Base-by-base conservation (phyloP, 2,329 filamentous ascomycete genomes). In the Ustilaginoidea virens region DNA sequence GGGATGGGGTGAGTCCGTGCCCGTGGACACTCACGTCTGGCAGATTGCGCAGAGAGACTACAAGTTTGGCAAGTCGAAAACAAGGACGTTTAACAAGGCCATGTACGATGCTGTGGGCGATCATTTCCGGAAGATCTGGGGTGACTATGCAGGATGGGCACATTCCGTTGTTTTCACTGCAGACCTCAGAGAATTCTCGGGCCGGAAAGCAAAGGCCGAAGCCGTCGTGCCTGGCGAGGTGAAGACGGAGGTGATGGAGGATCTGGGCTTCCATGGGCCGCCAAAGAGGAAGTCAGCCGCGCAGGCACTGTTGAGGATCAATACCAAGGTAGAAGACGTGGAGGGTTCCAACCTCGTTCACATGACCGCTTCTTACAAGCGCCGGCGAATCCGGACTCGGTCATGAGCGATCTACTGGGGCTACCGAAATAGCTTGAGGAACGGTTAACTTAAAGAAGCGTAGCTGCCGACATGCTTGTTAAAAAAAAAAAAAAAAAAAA, bases 11-110 rank as follows among this genome's bases (percentile, higher is more conserved):
- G 87, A 96, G 53, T 76, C 86, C 3, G 86, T 98, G 1, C 90
- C 90, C 0, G 81, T 98, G 18, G 90, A 98, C 52, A 98, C 92
- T 1, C 92, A 98, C 54, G 83, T 98, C 9, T 96, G 86, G 87
- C 86, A 96, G 58, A 96, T 98, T 46, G 92, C 90, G 1, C 82
- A 92, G 50, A 68, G 90, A 30, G 90, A 98, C 52, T 98, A 98
- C 56, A 85, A 77, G 34, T 92, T 98, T 43, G 81, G 82, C 5
- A 87, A 82, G 46, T 73, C 71, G 7, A 90, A 86, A 46, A 80
- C 54, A 36, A 87, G 85, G 46, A 87, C 82, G 26, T 64, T 98
- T 36, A 94, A 79, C 10, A 92, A 92, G 47, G 69, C 67, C 23
- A 86, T 82, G 37, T 96, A 98, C 45, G 77, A 90, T 47, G 81